Evolutionary conservation across 495 filamentous ascomycete genomes (phyloP), one percentile per base, ranked within the genome.

Genomic region (Neurospora africana): DNA sequence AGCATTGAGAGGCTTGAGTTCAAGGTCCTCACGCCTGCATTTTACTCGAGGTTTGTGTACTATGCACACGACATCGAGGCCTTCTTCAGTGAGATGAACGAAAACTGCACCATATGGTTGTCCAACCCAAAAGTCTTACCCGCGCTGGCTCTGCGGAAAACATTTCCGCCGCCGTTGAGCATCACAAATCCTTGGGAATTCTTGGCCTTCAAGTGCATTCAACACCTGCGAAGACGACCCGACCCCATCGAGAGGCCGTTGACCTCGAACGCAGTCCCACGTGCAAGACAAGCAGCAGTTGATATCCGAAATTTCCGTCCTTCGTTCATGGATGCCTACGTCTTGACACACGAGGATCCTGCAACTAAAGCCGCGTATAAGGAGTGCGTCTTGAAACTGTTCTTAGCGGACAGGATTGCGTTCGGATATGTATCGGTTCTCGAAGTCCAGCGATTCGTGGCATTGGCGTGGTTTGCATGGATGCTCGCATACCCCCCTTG

Each of bases 11-110:
- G 81, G 17, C 33, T 88, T 2, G 83, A 85, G 43, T 78, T 91
- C 72, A 84, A 83, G 36, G 77, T 90, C 21, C 78, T 88, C 2
- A 88, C 85, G 0, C 88, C 90, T 2, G 81, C 78, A 2, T 91
- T 91, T 76, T 91, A 91, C 77, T 82, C 85, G 58, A 80, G 84
- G 65, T 85, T 91, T 65, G 84, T 86, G 27, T 80, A 84, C 73
- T 87, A 88, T 72, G 75, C 82, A 9, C 80, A 87, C 74, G 79
- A 83, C 35, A 75, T 85, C 17, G 84, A 87, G 73, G 87, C 83
- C 2, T 76, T 90, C 40, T 81, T 84, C 53, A 78, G 79, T 44
- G 86, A 89, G 74, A 72, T 83, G 15, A 76, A 82, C 23, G 84
- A 86, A 72, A 87, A 81, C 74, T 77, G 78, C 35, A 91, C 86